phyloP scores from a whole-genome alignment of 257 asterid species.

The Solanum medicagineum region DNA sequence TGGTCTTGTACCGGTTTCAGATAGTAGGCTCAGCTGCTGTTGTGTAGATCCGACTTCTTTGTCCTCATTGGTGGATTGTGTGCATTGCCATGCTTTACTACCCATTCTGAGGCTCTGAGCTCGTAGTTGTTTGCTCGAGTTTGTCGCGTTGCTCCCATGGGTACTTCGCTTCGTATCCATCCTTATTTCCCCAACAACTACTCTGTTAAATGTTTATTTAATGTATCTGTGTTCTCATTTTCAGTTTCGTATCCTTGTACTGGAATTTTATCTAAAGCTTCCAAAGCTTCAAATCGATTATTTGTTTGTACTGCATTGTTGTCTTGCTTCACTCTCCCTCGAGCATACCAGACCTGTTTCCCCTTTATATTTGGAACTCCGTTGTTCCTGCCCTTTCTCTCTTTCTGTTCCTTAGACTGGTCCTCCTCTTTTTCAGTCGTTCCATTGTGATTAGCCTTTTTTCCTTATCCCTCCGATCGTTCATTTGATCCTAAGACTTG shows the following conservation, averaged over 20 bases:
- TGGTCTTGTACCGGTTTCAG: neutral
- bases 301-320: no score
- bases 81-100: neutral
- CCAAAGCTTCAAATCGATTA: no score
- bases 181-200: neutral
- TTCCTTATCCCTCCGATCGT: no score
- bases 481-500: no score
- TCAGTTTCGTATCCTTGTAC: neutral
- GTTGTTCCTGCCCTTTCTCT: no score
- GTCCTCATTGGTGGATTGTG: neutral
- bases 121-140: neutral
- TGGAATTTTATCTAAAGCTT: no score
- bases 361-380: no score
- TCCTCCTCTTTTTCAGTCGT: no score
- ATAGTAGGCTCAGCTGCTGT: neutral
- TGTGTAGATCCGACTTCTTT: neutral
- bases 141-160: neutral
- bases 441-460: no score
- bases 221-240: neutral
- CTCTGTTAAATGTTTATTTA: neutral
- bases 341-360: no score
- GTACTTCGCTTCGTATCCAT: neutral
- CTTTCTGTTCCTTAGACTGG: no score
- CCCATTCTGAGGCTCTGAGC: neutral
- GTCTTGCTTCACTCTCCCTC: no score